These are phyloP conservation scores for Ophiostoma sp. DNA, from an alignment of 2,329 filamentous ascomycete genomes.

Conservation along the genomic window DNA sequence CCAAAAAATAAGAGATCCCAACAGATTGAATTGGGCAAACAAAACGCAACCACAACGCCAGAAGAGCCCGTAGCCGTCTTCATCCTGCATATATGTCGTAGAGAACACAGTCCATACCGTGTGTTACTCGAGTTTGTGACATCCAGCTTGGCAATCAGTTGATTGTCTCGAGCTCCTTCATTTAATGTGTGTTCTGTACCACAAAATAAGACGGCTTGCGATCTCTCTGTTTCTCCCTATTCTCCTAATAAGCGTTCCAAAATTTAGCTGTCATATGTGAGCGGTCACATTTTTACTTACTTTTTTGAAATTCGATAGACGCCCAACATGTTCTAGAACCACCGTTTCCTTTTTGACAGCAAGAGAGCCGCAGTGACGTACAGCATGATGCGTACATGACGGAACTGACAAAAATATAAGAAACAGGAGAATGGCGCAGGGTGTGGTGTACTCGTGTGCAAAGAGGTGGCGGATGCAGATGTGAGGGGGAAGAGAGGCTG, in stretches of 20 bases:
- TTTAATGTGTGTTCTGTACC: background rate
- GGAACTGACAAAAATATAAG: background rate
- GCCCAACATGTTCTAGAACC: background rate
- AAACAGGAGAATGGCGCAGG: background rate
- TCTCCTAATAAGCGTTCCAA: background rate
- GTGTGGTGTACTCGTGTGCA: background rate
- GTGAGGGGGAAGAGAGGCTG: background rate
- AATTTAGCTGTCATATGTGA: slow-evolving; percentile 9
- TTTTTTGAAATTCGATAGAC: background rate
- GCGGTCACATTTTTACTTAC: background rate
- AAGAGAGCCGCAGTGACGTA: background rate
- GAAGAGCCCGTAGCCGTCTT: background rate
- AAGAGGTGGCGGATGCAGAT: background rate
- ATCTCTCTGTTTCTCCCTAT: background rate
- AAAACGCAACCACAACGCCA: background rate
- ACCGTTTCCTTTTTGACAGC: background rate
- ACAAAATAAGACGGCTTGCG: background rate
- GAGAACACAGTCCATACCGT: background rate
- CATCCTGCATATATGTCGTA: background rate
- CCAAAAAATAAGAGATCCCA: background rate
- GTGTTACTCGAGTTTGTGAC: background rate
- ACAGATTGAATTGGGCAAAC: background rate
- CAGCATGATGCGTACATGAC: slow-evolving; percentile 4
- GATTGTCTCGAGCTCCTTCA: background rate
- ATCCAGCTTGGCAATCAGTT: background rate